phyloP scores from a whole-genome alignment of 495 filamentous ascomycete species.

The Geoglossum glabrum region DNA sequence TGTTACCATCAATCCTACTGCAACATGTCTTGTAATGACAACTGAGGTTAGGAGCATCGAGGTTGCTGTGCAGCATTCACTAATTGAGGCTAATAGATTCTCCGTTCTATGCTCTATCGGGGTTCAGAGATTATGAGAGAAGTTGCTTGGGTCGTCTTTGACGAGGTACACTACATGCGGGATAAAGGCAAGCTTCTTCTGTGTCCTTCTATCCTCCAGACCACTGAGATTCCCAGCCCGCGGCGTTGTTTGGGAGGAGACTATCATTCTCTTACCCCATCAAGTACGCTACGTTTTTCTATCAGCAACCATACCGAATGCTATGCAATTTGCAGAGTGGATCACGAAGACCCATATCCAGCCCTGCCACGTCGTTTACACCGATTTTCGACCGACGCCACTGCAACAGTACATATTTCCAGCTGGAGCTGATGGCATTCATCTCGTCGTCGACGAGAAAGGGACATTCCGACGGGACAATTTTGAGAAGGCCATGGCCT shows the following conservation, averaged over 20 bases:
- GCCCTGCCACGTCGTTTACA: constrained; percentile 96
- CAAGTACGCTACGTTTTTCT: constrained; percentile 97
- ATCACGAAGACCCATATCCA: constrained; percentile 92
- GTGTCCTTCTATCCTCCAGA: constrained; percentile 2
- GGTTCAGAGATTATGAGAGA: constrained; percentile 99
- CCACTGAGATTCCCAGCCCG: constrained; percentile 26
- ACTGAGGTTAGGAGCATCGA: constrained; percentile 38
- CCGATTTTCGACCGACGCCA: constrained; percentile 89
- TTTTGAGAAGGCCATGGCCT: constrained; percentile 83
- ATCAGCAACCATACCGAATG: constrained; percentile 96
- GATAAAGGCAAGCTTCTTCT: constrained; percentile 38
- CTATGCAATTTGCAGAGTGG: constrained; percentile 99
- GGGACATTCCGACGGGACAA: constrained; percentile 88
- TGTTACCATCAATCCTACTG: constrained; percentile 96
- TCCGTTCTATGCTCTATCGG: constrained; percentile 93
- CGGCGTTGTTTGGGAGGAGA: constrained; percentile 98
- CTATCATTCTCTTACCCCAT: constrained; percentile 89
- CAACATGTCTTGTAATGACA: constrained; percentile 96
- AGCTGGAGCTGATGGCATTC: constrained; percentile 79
- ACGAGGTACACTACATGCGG: constrained; percentile 96
- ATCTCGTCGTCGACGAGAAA: constrained; percentile 90
- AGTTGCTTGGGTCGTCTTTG: constrained; percentile 92
- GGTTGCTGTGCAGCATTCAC: too few relatives aligned
- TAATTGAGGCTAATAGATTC: constrained; percentile 33
- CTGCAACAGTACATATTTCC: constrained; percentile 97